These are phyloP conservation scores for Pythium chondricola DNA, from an alignment of 352 stramenopile genomes.

Conservation along the genomic window DNA sequence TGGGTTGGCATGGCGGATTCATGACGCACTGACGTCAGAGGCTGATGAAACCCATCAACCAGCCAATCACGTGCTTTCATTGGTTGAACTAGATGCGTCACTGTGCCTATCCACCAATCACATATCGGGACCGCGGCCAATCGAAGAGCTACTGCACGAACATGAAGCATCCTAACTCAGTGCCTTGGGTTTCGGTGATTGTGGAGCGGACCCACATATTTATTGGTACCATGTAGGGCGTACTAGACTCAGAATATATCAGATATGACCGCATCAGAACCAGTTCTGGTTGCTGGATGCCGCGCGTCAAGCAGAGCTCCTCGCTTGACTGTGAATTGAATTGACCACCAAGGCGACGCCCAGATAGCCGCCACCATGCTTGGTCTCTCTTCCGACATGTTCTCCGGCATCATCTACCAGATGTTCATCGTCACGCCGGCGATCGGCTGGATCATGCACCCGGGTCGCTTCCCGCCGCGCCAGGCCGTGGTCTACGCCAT, in stretches of 20 bases:
- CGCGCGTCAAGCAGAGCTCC: constrained; percentile 10
- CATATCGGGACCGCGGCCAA: neutral
- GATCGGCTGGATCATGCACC: constrained; percentile 94
- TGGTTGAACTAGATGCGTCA: constrained; percentile 1
- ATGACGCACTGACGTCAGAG: constrained; percentile 5
- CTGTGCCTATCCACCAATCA: constrained; percentile 1
- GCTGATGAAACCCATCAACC: neutral
- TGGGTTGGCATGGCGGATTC: neutral
- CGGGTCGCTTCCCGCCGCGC: constrained; percentile 90
- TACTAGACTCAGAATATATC: neutral
- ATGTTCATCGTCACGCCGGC: constrained; percentile 80
- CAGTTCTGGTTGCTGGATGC: neutral
- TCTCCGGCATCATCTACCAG: constrained; percentile 63
- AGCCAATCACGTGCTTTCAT: neutral
- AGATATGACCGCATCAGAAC: neutral
- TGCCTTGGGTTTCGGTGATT: neutral
- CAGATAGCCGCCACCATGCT: constrained; percentile 24
- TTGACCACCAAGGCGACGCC: neutral
- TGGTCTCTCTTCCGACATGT: constrained; percentile 49
- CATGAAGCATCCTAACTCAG: too few relatives aligned
- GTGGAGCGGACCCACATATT: neutral
- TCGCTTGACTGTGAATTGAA: neutral
- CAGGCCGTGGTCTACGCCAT: constrained; percentile 94
- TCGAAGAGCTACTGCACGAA: too few relatives aligned
- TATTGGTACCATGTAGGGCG: neutral